Evolutionary conservation across 306 rosid species (phyloP), one percentile per base, ranked within the genome.

Genomic region (Ochetophila trinervis): DNA sequence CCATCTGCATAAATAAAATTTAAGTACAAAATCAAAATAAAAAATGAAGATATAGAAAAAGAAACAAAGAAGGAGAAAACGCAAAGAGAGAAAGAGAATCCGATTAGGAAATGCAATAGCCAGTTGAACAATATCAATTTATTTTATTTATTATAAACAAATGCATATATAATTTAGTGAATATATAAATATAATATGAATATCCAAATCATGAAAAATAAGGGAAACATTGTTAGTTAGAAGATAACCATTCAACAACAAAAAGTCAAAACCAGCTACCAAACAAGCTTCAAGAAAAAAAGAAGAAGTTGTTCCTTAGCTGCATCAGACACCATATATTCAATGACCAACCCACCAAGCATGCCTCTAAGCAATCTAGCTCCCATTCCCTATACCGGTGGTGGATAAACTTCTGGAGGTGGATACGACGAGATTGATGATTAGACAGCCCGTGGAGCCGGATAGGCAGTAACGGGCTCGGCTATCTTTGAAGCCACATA

Each of bases 361-460:
- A 79, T 67, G 44, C 97, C 97, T 0, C 97, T 96, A 4, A 80
- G 54, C 81, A 91, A 69, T 30, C 98, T 96, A 15, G 91, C 96
- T 51, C 98, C 93, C 65, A 89, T 19, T 0, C 92, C 67, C n/a
- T 6, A 13, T 7, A 21, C 21, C 4, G 65, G 37, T 13, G 44
- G 30, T 0, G 63, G 57, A 40, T 75, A 69, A 8, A 27, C 67
- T 5, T 58, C 40, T 19, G 70, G 55, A 16, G 83, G 51, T 12
- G 63, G 66, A 23, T 61, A 60, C 0, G 82, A 57, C n/a, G 57
- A 53, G 0, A 71, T 70, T 1, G 83, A 72, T 0, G 81, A 64
- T 6, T 77, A 83, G 0, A 55, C 80, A 6, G 11, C 74, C 49
- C 57, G 12, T 1, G 40, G 12, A 3, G 40, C 60, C 32, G 74